Conservation (phyloP, 805 yeast genomes). For the Candida krabiensis region DNA sequence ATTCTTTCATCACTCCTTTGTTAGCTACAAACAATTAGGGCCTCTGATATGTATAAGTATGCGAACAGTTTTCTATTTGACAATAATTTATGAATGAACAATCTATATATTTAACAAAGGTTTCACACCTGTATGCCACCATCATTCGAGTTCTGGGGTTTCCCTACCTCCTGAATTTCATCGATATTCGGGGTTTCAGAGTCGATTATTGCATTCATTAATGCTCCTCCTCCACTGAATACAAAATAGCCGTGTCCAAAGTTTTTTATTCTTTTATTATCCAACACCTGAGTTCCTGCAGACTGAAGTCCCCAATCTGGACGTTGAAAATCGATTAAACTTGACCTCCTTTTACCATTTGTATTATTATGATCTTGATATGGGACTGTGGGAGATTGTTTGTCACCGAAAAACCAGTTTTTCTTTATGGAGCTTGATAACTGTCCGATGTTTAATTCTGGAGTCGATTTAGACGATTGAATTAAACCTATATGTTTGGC, state of each 20-base stretch:
- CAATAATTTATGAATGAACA: neutral
- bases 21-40: constrained; percentile 38
- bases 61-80: no score
- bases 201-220: constrained; percentile 17
- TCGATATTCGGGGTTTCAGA: no score
- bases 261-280: constrained; percentile 1
- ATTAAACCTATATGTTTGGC: constrained; percentile 6
- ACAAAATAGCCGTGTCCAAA: constrained; percentile 26
- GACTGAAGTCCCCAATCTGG: constrained; percentile 13
- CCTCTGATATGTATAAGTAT: no score
- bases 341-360: neutral
- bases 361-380: neutral
- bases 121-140: no score
- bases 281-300: constrained; percentile 8
- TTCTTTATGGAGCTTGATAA: neutral
- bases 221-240: constrained; percentile 21
- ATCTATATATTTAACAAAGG: no score
- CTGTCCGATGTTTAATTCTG: constrained; percentile 11
- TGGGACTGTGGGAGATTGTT: neutral
- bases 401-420: neutral
- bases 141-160: no score
- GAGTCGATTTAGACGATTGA: constrained; percentile 20
- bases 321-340: constrained; percentile 7
- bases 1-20: constrained; percentile 56
- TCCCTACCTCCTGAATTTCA: no score